Evolutionary conservation across 306 rosid genomes (phyloP).

Genomic region (Arachis hypogaea): DNA sequence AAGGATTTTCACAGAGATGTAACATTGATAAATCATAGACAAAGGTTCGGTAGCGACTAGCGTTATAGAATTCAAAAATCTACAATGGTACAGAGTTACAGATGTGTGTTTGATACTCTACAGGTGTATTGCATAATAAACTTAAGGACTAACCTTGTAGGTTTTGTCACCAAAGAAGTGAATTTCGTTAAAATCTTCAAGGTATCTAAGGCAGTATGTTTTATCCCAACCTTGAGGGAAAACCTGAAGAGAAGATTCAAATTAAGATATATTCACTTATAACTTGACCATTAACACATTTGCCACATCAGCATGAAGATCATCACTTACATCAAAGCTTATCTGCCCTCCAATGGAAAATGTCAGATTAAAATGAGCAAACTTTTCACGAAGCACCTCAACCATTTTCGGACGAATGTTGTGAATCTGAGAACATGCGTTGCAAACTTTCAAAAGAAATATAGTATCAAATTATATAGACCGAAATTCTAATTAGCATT

Average conservation of each 20-base stretch:
- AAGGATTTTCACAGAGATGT: constrained; percentile 19
- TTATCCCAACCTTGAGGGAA: constrained; percentile 99
- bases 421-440: constrained; percentile 65
- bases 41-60: neutral
- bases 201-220: constrained; percentile 91
- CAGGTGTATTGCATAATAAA: neutral
- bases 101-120: constrained; percentile 15
- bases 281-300: constrained; percentile 12
- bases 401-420: constrained; percentile 91
- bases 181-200: constrained; percentile 77
- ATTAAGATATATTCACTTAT: constrained; percentile 22
- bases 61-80: neutral
- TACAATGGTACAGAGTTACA: neutral
- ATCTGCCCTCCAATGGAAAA: constrained; percentile 98
- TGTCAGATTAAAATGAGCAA: constrained; percentile 90
- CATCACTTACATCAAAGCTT: constrained; percentile 86
- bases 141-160: constrained; percentile 63
- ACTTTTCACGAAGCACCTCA: constrained; percentile 81
- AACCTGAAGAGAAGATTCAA: constrained; percentile 57
- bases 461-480: neutral
- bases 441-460: constrained; percentile 38
- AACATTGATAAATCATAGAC: constrained; percentile 15
- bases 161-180: constrained; percentile 99
- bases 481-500: neutral
- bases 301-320: constrained; percentile 35